Percentiles rank a stretch among this genome's conserved stretches.
Conservation (phyloP, 441 rosid species). For the Croton setiger region DNA sequence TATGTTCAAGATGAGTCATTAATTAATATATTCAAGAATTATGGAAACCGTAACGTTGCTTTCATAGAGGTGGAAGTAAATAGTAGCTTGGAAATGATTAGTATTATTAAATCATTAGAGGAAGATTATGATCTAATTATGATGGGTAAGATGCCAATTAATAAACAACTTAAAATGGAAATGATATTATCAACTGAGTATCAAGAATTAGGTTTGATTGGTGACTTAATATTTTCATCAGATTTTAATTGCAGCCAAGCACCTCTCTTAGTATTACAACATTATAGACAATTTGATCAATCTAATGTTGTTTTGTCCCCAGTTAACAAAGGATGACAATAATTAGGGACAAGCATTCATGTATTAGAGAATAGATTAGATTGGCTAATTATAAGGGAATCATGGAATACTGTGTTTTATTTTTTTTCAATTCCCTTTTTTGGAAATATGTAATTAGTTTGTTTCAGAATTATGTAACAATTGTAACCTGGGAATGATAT, state of each 20-base stretch:
- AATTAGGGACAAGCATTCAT: too few species aligned
- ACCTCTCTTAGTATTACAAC: background rate
- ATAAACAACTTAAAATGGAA: background rate
- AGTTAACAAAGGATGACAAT: too few species aligned
- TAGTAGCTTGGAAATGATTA: conserved; percentile 4
- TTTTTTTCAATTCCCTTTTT: too few species aligned
- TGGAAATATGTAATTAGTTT: too few species aligned
- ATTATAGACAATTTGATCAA: background rate
- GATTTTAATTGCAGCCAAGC: background rate
- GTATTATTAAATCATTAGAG: conserved; percentile 13
- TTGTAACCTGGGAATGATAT: too few species aligned
- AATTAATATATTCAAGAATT: conserved; percentile 20
- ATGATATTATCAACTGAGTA: background rate
- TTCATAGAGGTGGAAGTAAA: conserved; percentile 3
- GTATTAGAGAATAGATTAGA: too few species aligned
- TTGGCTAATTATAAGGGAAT: too few species aligned
- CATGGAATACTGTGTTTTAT: too few species aligned
- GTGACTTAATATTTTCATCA: background rate
- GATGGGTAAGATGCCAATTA: conserved; percentile 23
- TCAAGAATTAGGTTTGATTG: background rate
- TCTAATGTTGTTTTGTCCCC: too few species aligned
- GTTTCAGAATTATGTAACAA: too few species aligned
- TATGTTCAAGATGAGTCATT: conserved; percentile 15
- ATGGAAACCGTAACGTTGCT: background rate
- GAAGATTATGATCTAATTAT: conserved; percentile 27